Conservation (phyloP, 306 rosid species). For the Rosa multiflora region DNA sequence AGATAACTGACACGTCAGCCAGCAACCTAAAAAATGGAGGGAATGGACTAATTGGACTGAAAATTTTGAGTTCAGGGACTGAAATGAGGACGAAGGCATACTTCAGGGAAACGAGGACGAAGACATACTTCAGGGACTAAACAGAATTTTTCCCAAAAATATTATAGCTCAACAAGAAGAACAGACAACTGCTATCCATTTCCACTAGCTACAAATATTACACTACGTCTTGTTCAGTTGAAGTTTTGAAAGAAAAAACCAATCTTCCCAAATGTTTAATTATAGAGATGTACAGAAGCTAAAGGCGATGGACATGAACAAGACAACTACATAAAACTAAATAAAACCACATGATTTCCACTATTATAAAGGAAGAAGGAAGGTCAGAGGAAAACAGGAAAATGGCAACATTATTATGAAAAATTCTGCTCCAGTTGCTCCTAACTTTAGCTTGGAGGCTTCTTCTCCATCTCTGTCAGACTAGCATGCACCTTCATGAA, state of each 20-base stretch:
- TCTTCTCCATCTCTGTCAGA: neutral
- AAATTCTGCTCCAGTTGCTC: neutral
- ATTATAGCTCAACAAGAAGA: neutral
- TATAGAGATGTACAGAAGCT: neutral
- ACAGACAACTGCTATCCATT: neutral
- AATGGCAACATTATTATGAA: neutral
- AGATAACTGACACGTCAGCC: too few relatives aligned
- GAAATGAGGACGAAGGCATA: too few relatives aligned
- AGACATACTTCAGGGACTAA: neutral
- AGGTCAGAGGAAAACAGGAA: neutral
- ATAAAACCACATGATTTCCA: neutral
- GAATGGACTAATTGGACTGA: too few relatives aligned
- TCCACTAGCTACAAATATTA: neutral
- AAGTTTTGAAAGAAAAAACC: neutral
- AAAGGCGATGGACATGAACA: too few relatives aligned
- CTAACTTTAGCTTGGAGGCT: neutral
- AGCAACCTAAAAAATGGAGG: too few relatives aligned
- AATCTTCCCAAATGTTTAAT: neutral
- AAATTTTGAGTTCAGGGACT: too few relatives aligned
- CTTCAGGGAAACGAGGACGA: neutral
- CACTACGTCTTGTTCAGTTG: neutral
- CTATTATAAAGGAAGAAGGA: neutral
- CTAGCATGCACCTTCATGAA: neutral
- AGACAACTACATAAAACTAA: neutral
- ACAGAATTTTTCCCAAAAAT: too few relatives aligned